Evolutionary conservation across 768 basidiomycete genomes (phyloP), one percentile per base, ranked within the genome.

Genomic region (Tephrocybe sp.): DNA sequence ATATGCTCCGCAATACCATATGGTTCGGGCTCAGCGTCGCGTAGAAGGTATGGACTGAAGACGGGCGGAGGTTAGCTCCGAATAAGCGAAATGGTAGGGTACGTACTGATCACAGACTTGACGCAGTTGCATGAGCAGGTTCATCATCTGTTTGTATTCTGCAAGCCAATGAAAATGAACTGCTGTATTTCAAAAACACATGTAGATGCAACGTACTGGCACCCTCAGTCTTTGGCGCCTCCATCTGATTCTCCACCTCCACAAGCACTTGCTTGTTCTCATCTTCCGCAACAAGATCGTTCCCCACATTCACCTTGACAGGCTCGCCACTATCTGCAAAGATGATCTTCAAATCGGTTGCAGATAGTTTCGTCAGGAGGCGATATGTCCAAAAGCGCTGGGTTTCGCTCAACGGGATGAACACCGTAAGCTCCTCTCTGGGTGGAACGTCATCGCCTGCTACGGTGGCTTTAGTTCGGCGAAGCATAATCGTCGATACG

Each of bases 71-170:
- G 19, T 47, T 24, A 22, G 12, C 8, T 16, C 8, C 13, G 21
- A 22, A 3, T 11, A 12, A 8, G 21, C 12, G 4, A 33, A 3
- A 16, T 45, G 27, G 5, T 15, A 13, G 16, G 42, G 8, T 3
- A 60, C 79, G 25, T 54, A 81, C 78, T 88, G 86, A 57, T 85
- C 83, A 63, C 86, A 88, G 41, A 85, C 76, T 69, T 79, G 78
- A 38, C 85, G 74, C 10, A 88, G 68, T 63, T 88, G 85, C 71
- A 88, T 77, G 39, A 88, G 61, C n/a, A 88, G 69, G 62, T 84
- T 85, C 77, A 82, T 82, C 37, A 83, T 68, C 52, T 74, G 74
- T 48, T 66, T 73, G 74, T 77, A 83, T 45, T 71, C 79, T 81
- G 27, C 13, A 19, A n/a, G n/a, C n/a, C n/a, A n/a, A n/a, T n/a